These are phyloP conservation scores for Chamaecrista fasciculata DNA, from an alignment of 306 rosid species.

Conservation along the genomic window DNA sequence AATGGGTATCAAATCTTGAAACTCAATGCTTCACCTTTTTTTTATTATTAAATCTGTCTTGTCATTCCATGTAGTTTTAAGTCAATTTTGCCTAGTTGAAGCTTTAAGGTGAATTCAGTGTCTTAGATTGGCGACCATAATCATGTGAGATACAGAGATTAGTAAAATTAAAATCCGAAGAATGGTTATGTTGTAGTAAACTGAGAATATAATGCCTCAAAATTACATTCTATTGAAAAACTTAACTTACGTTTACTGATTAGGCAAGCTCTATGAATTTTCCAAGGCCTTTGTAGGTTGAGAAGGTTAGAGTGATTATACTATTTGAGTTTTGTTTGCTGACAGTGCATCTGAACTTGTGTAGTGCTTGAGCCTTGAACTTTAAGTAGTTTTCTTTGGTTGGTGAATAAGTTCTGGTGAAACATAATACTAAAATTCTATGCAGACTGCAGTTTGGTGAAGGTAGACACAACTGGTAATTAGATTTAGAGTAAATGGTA, in stretches of 20 bases:
- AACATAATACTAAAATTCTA: background rate
- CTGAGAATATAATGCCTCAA: background rate
- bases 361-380: background rate
- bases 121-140: background rate
- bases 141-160: background rate
- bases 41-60: background rate
- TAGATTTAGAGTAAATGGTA: background rate
- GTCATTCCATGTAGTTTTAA: background rate
- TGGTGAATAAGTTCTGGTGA: background rate
- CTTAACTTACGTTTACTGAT: background rate
- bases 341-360: background rate
- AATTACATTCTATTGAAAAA: background rate
- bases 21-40: background rate
- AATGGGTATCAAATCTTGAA: constrained; percentile 54
- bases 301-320: background rate
- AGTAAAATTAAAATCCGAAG: background rate
- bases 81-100: background rate
- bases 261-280: background rate
- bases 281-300: background rate
- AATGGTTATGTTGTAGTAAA: background rate
- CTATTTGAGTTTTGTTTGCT: background rate
- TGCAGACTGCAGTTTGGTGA: background rate
- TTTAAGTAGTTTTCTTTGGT: background rate
- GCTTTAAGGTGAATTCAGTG: background rate
- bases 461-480: background rate